Conservation (phyloP, 108 stramenopile species). For the Nitzschia inconspicua region DNA sequence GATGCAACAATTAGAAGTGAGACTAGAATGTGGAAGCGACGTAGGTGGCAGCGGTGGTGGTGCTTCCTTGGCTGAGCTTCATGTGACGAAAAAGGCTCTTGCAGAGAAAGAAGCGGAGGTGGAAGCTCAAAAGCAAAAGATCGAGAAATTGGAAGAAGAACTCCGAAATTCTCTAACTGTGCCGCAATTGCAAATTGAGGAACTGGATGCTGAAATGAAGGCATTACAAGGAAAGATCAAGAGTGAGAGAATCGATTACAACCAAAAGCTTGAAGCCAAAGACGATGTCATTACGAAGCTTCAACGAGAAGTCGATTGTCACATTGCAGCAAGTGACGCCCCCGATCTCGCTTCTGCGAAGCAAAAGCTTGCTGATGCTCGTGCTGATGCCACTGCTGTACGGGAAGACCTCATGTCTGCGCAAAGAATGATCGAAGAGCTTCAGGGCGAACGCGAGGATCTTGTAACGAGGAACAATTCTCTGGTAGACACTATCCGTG, state of each 20-base stretch:
- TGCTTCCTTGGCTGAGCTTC: conserved; percentile 16
- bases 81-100: conserved; percentile 11
- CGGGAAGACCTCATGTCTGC: conserved; percentile 9
- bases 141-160: conserved; percentile 35
- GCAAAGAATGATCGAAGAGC: conserved; percentile 9
- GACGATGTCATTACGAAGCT: conserved; percentile 23
- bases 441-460: conserved; percentile 20
- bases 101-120: conserved; percentile 21
- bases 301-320: conserved; percentile 10
- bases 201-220: conserved; percentile 25
- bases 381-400: conserved; percentile 9
- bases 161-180: conserved; percentile 25
- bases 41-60: conserved; percentile 4
- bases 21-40: not conserved
- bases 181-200: conserved; percentile 22
- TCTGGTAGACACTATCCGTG: conserved; percentile 6
- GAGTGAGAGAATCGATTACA: conserved; percentile 21
- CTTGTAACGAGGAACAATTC: conserved; percentile 9
- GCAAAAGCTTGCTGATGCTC: conserved; percentile 11
- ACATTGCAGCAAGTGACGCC: conserved; percentile 17
- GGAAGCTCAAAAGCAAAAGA: not conserved
- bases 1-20: conserved; percentile 31
- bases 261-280: conserved; percentile 7
- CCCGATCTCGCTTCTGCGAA: conserved; percentile 16
- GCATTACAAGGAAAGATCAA: conserved; percentile 26